A percentile compares a stretch with the other conserved stretches of the same genome.
phyloP scores from a whole-genome alignment of 306 rosid genomes.

The Acacia crassicarpa region DNA sequence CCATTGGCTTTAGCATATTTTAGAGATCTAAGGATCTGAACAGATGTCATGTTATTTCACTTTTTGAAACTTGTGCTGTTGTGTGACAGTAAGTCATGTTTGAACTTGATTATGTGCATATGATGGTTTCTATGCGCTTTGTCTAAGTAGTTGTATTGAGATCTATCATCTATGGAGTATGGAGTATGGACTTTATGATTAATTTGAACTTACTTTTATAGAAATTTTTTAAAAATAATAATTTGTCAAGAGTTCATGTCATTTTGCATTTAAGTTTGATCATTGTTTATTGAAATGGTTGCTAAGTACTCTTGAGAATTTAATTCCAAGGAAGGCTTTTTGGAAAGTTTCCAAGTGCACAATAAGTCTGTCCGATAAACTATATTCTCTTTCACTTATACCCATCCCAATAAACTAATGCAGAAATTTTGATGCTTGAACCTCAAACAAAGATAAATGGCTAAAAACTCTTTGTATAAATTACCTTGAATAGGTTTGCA shows the following conservation, averaged over 20 bases:
- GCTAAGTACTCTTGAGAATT: not conserved
- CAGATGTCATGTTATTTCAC: not conserved
- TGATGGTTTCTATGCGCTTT: not conserved
- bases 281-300: not conserved
- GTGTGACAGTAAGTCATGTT: not conserved
- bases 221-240: not conserved
- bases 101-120: constrained; percentile 13
- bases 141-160: not conserved
- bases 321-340: not conserved
- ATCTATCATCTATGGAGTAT: not conserved
- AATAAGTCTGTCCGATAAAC: not conserved
- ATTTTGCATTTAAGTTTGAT: not conserved
- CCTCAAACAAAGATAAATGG: not conserved
- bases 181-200: not conserved
- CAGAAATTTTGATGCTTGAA: not conserved
- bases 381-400: not conserved
- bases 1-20: not conserved
- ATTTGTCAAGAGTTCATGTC: constrained; percentile 8
- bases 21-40: not conserved
- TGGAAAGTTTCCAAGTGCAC: not conserved
- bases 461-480: not conserved
- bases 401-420: not conserved
- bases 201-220: not conserved
- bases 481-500: not conserved
- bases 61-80: not conserved